These are phyloP conservation scores for Phytophthora litchii DNA, from an alignment of 352 stramenopile species.

Conservation along the genomic window DNA sequence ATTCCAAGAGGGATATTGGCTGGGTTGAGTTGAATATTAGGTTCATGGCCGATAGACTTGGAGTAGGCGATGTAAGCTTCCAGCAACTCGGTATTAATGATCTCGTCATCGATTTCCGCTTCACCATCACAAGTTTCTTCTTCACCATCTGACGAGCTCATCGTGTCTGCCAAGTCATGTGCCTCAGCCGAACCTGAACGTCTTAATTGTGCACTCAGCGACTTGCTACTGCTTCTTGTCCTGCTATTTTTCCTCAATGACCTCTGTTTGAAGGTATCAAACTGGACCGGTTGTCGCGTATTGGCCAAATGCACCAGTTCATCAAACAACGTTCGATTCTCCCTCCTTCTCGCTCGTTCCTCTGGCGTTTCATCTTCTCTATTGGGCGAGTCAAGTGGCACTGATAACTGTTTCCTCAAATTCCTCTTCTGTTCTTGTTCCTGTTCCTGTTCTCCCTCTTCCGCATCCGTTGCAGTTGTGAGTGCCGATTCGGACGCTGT, in stretches of 20 bases:
- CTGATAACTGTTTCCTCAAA: slow-evolving; percentile 26
- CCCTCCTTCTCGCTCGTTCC: slow-evolving; percentile 36
- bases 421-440: slow-evolving; percentile 2
- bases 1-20: slow-evolving; percentile 45
- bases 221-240: slow-evolving; percentile 16
- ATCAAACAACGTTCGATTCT: slow-evolving; percentile 61
- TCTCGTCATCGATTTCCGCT: slow-evolving; percentile 79
- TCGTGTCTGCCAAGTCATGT: slow-evolving; percentile 59
- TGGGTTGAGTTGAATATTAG: slow-evolving; percentile 83
- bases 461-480: slow-evolving; percentile 2
- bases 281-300: slow-evolving; percentile 53
- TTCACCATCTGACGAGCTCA: slow-evolving; percentile 72
- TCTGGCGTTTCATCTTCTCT: slow-evolving; percentile 30
- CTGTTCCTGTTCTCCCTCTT: slow-evolving; percentile 7
- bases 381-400: slow-evolving; percentile 23
- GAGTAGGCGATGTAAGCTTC: slow-evolving; percentile 95
- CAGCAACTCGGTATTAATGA: slow-evolving; percentile 93
- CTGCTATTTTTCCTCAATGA: slow-evolving; percentile 29
- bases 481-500: slow-evolving; percentile 34
- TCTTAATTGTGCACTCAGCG: slow-evolving; percentile 24
- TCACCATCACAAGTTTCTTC: slow-evolving; percentile 42
- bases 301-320: slow-evolving; percentile 63
- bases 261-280: slow-evolving; percentile 51
- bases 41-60: slow-evolving; percentile 84
- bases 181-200: slow-evolving; percentile 22